Evolutionary conservation across 768 basidiomycete genomes (phyloP).

Genomic region (Leccinum subgranulosum): DNA sequence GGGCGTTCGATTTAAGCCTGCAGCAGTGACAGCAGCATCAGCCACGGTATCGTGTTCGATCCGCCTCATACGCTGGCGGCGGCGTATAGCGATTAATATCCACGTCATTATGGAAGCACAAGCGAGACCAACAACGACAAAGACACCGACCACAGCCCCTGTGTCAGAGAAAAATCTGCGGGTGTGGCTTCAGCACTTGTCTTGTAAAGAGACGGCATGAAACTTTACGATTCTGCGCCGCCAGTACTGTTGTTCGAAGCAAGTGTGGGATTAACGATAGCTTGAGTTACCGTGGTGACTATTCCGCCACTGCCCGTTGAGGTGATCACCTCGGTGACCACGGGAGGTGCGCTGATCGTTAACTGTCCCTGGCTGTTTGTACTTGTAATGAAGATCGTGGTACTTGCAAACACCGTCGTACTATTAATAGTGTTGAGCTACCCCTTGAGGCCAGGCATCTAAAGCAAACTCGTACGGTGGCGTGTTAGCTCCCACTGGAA

Average conservation of each 20-base stretch:
- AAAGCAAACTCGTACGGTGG: conserved; percentile 26
- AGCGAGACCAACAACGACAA: conserved; percentile 84
- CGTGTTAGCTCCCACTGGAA: conserved; percentile 3
- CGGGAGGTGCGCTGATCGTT: conserved; percentile 49
- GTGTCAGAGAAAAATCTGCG: conserved; percentile 82
- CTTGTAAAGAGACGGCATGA: not conserved
- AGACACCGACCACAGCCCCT: conserved; percentile 90
- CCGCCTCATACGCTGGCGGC: conserved; percentile 55
- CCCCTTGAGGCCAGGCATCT: not conserved
- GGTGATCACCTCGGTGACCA: conserved; percentile 55
- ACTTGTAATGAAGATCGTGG: conserved; percentile 53
- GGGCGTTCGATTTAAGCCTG: conserved; percentile 64
- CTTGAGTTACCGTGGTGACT: conserved; percentile 56
- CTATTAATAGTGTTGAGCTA: conserved; percentile 34
- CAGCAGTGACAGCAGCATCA: conserved; percentile 70
- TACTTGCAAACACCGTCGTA: conserved; percentile 46
- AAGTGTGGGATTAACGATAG: conserved; percentile 71
- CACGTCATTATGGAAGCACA: conserved; percentile 64
- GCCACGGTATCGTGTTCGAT: conserved; percentile 70
- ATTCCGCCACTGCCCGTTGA: conserved; percentile 54
- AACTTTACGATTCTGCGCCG: conserved; percentile 47
- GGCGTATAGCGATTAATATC: conserved; percentile 67
- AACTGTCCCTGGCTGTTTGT: conserved; percentile 55
- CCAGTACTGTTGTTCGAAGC: conserved; percentile 43
- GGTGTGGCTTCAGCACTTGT: conserved; percentile 6